Base-by-base conservation (phyloP, 441 rosid species). In the Jatropha multifida region DNA sequence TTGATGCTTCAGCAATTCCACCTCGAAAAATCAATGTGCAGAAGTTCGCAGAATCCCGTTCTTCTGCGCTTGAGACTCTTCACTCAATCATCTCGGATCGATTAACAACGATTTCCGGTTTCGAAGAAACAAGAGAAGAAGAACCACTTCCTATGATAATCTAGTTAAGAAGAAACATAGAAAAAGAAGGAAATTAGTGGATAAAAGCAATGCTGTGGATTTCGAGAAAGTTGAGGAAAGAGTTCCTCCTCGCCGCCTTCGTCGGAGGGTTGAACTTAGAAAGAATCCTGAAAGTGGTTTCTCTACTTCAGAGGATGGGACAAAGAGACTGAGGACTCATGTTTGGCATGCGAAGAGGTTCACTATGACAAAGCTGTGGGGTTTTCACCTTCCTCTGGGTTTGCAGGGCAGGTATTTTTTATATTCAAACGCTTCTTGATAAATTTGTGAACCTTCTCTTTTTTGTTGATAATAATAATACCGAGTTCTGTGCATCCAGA, bases 281-380 rank as follows among this genome's bases (percentile, higher is more conserved):
- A 83, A 75, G 84, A 95, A 92, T 80, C 85, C 87, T 7, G 74
- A 72, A 62, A 83, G 80, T 32, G 97, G 78, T 18, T 81, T 81
- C 46, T 23, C 64, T 82, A 80, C 88, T 77, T 88, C 96, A 23
- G 92, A 93, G n/a, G 97, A 93, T 68, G 96, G 95, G 65, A 93
- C 98, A 10, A 95, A 84, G 90, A 87, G 97, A 78, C 80, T 92
- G 71, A 90, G 96, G 76, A 95, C 98, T 41, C 98, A 95, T 79
- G 88, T 95, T 68, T 95, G 99, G 99, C 95, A 90, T 77, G 92
- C 97, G 3, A 95, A 95, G 83, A 92, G 98, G 26, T 93, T 95
- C 73, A 85, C 86, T 4, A 93, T 95, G 96, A 80, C 85, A 49
- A 95, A 93, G 87, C 87, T 85, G 68, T 93, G 98, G 97, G 94